phyloP scores from a whole-genome alignment of 2,329 filamentous ascomycete species.

The Bipolaris sorokiniana region DNA sequence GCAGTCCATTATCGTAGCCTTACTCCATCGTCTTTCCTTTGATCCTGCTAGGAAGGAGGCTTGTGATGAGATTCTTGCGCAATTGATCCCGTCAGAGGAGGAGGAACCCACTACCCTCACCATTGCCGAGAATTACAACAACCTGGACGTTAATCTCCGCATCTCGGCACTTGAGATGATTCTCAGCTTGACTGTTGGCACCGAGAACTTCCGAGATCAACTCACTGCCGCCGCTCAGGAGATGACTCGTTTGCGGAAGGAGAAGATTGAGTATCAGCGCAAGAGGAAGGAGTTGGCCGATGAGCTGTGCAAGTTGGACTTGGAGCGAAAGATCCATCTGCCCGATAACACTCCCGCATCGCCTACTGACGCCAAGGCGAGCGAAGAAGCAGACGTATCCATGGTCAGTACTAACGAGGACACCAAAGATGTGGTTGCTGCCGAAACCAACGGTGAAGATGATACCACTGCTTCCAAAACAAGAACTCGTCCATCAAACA shows the following conservation, averaged over 20 bases:
- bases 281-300: slow-evolving; percentile 71
- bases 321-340: slow-evolving; percentile 73
- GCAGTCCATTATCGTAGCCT: slow-evolving; percentile 86
- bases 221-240: slow-evolving; percentile 91
- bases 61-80: slow-evolving; percentile 79
- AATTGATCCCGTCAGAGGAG: slow-evolving; percentile 78
- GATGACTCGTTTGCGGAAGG: slow-evolving; percentile 93
- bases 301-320: slow-evolving; percentile 72
- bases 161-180: slow-evolving; percentile 82
- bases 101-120: slow-evolving; percentile 77
- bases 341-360: slow-evolving; percentile 75
- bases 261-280: slow-evolving; percentile 91
- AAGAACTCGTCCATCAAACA: slow-evolving; percentile 61
- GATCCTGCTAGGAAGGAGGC: slow-evolving; percentile 70
- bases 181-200: slow-evolving; percentile 83
- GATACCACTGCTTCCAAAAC: slow-evolving; percentile 66
- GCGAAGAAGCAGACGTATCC: slow-evolving; percentile 66
- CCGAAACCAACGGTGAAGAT: slow-evolving; percentile 68
- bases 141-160: slow-evolving; percentile 81
- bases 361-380: slow-evolving; percentile 55
- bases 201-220: slow-evolving; percentile 83
- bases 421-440: slow-evolving; percentile 66
- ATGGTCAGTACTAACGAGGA: slow-evolving; percentile 63
- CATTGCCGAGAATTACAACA: slow-evolving; percentile 72
- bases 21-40: slow-evolving; percentile 84